Evolutionary conservation across 1,284 basidiomycete species (phyloP).

Genomic region (Microbotryum saponariae): DNA sequence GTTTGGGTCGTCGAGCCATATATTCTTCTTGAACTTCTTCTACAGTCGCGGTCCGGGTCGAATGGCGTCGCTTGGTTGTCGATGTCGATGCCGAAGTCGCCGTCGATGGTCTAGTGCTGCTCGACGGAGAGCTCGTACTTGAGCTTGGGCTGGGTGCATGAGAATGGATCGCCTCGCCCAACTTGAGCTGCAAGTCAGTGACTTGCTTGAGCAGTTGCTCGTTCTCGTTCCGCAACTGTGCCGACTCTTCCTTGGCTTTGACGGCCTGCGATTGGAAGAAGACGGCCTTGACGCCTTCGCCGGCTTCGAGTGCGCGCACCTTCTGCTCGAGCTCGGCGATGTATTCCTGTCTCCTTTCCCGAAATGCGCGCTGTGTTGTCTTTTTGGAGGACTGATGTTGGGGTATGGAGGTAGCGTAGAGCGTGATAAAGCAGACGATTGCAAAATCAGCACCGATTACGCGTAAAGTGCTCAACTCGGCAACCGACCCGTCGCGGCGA

Average conservation of each 20-base stretch:
- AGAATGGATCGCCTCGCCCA: not conserved
- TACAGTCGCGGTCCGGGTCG: no score
- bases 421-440: not conserved
- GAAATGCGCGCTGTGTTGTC: conserved; percentile 30
- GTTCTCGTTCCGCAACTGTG: conserved; percentile 24
- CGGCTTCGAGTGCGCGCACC: conserved; percentile 30
- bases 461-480: not conserved
- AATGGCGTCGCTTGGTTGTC: not conserved
- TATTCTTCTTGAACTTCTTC: no score
- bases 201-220: conserved; percentile 20
- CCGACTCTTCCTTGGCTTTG: conserved; percentile 27
- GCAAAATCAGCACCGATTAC: no score
- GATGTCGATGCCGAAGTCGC: not conserved
- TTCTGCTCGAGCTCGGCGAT: conserved; percentile 34
- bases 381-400: not conserved
- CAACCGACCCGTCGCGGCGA: no score
- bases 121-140: not conserved
- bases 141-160: not conserved
- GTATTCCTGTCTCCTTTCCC: conserved; percentile 32
- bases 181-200: conserved; percentile 12
- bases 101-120: no score
- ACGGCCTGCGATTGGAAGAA: conserved; percentile 36
- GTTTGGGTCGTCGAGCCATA: no score
- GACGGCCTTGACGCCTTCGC: conserved; percentile 33
- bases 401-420: not conserved